Base-by-base conservation (phyloP, 495 filamentous ascomycete species). In the Daldinia decipiens region DNA sequence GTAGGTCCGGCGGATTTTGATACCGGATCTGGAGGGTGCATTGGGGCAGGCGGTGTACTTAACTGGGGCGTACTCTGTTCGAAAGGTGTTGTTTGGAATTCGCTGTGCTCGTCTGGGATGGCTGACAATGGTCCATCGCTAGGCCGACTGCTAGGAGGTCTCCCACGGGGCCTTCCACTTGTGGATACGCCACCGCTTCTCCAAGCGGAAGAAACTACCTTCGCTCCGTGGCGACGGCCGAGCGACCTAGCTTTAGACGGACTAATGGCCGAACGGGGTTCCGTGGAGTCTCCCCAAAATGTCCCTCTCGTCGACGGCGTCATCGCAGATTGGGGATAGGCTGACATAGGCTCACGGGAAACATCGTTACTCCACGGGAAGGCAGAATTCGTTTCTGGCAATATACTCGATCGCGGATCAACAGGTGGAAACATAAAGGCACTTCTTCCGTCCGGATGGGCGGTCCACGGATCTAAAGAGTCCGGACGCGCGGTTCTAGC, bases 121-220 rank as follows among this genome's bases (percentile, higher is more conserved):
- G 94, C 94, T 7, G 91, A 93, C 74, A 95, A 95, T 6, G 94
- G 93, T 0, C 93, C 93, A 43, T 93, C 90, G 3, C 82, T 64
- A 21, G 66, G 65, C 3, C 92, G 88, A 76, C 91, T 93, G 67
- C 88, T 93, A 3, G 95, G 94, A 59, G 95, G 95, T 64, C 95
- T 82, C 9, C 95, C 95, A 50, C 95, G 83, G 15, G 93, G 80
- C 73, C 95, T 97, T 4, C 93, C 93, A 8, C 84, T 88, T 2
- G 88, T 81, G 24, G 88, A 83, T 31, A 86, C 85, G 4, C 86
- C 88, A 50, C 86, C 89, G 59, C 87, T 91, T 19, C 92, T 88
- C 95, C 95, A 99, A 12, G 95, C 95, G 26, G 95, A 97, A 6
- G 95, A 99, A 1, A 99, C 94, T 1, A 92, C 93, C 69, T 85